Evolutionary conservation across 345 rosid species (phyloP), one percentile per base, ranked within the genome.

Genomic region (Xanthoceras sorbifolium): DNA sequence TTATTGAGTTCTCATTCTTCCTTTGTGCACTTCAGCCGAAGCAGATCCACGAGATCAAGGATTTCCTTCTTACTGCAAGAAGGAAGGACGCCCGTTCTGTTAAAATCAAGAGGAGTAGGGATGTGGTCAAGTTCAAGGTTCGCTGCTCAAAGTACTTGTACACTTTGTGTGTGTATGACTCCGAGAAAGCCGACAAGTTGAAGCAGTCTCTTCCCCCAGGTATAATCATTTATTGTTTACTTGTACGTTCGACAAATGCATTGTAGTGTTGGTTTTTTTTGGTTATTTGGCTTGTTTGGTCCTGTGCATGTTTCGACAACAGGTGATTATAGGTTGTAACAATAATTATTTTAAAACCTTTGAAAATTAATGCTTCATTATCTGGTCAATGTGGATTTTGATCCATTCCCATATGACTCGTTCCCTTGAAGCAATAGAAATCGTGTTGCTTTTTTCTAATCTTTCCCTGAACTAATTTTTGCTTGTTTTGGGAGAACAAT

Each of bases 161-260:
- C 88, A 88, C 92, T 6, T 87, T 88, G 6, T 87, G 94, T 36
- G 92, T 90, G 10, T 87, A 85, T 9, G 90, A 90, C 71, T 59
- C 84, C 8, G 92, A 90, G 81, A 90, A 88, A 73, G 94, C 92
- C 32, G 92, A 90, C 79, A 90, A 90, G 87, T 82, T 88, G 82
- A 88, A 86, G 80, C 93, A 88, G 62, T 88, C 91, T 48, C 89
- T 90, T 79, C 92, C 94, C 66, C 94, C 94, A 79, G 92, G 93
- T 88, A 52, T 65, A 34, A 5, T 31, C 34, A 1, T 23, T 18
- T 64, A 40, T 46, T 12, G 12, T 29, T 31, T 12, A 14, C 15
- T 20, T 32, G 40, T 71, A 55, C 31, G 10, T 15, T 22, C 0
- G 0, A 1, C 6, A 14, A 14, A 36, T 23, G 4, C 0, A 1